These are phyloP conservation scores for Globisporangium parvum DNA, from an alignment of 352 stramenopile genomes.

Conservation along the genomic window DNA sequence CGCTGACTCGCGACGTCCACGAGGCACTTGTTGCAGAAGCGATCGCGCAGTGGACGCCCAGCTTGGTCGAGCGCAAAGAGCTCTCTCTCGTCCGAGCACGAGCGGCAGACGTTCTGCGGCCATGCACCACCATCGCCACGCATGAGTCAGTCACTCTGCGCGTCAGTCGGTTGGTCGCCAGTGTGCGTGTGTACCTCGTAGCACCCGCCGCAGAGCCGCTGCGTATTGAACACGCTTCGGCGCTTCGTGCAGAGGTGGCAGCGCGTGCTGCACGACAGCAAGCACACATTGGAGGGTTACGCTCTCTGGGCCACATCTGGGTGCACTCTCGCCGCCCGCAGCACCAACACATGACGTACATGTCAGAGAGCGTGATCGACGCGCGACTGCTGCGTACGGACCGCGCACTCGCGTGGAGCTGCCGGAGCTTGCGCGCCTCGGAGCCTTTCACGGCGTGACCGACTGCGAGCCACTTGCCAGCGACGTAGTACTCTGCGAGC, in stretches of 20 bases:
- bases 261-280: slow-evolving; percentile 14
- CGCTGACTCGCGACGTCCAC: slow-evolving; percentile 14
- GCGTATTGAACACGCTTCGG: not conserved
- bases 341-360: too few species aligned
- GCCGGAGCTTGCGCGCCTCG: slow-evolving; percentile 1
- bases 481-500: slow-evolving; percentile 9
- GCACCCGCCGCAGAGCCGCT: slow-evolving; percentile 19
- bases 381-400: not conserved
- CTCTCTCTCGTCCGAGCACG: slow-evolving; percentile 36
- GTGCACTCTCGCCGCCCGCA: too few species aligned
- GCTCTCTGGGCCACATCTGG: too few species aligned
- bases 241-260: slow-evolving; percentile 5
- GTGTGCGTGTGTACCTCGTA: slow-evolving; percentile 14
- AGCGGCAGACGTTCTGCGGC: slow-evolving; percentile 41
- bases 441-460: slow-evolving; percentile 7
- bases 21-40: slow-evolving; percentile 38
- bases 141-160: too few species aligned
- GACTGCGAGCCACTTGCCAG: slow-evolving; percentile 17
- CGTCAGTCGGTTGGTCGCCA: too few species aligned
- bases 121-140: too few species aligned
- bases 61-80: slow-evolving; percentile 40
- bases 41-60: slow-evolving; percentile 24
- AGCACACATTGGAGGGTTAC: not conserved
- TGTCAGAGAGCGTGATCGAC: slow-evolving; percentile 2
- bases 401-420: slow-evolving; percentile 4